Conservation (phyloP, 2,329 filamentous ascomycete species). For the Diaporthe ilicicola region DNA sequence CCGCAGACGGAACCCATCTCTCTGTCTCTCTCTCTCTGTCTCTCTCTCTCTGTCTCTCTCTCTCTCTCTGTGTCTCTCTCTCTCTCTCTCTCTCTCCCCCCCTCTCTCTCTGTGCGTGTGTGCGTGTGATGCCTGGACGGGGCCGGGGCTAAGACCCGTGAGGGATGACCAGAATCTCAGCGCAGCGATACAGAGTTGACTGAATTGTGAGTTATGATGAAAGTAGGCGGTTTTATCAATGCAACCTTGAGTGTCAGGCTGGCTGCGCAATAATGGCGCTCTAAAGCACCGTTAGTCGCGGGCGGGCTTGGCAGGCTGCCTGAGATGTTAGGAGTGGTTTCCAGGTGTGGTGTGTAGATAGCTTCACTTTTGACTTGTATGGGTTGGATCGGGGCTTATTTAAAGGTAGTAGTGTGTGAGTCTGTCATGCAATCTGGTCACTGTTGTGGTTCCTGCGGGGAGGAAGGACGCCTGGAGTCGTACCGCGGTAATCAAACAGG, state of each 20-base stretch:
- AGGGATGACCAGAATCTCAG: background rate
- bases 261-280: background rate
- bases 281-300: background rate
- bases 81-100: too few relatives aligned
- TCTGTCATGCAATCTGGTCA: background rate
- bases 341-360: background rate
- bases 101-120: background rate
- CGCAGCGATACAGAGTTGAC: background rate
- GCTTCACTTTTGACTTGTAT: background rate
- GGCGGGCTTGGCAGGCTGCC: background rate
- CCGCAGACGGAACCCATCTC: slow-evolving; percentile 91
- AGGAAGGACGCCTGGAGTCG: background rate
- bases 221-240: background rate
- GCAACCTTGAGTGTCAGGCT: background rate
- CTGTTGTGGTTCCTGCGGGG: background rate
- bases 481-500: slow-evolving; percentile 4
- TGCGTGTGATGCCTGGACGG: slow-evolving; percentile 32
- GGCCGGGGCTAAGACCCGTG: background rate
- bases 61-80: too few relatives aligned
- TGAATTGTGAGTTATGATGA: background rate
- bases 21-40: too few relatives aligned
- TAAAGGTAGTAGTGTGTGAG: background rate
- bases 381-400: background rate
- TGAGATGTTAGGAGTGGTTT: background rate
- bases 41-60: too few relatives aligned